Evolutionary conservation across 176 grass and related monocot genomes (phyloP), one percentile per base, ranked within the genome.

Genomic region (Avena sativa): DNA sequence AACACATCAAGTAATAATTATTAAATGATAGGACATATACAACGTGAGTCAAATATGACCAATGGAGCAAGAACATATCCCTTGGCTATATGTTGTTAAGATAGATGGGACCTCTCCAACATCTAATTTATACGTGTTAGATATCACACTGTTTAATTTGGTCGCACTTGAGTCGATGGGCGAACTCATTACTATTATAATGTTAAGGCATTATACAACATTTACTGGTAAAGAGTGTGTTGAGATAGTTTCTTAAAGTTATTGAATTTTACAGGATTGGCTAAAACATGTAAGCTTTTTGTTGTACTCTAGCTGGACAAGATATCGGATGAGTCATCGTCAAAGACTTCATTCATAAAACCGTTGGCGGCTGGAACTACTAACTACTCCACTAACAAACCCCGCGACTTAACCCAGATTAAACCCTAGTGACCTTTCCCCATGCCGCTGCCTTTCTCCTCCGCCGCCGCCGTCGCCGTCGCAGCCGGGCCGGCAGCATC

Each of bases 391-490:
- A 38, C 32, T 9, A 49, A 25, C 72, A 74, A 74, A 51, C 47
- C 72, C 47, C 71, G 21, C 72, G 48, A 50, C 0, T 17, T 75
- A 51, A 51, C 13, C 72, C 23, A 7, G 47, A 89, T 82, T 90
- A 90, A 88, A 90, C 91, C 91, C 71, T 90, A 88, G 81, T 21
- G 9, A 49, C 23, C 48, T 40, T 50, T 20, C 36, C 21, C 9
- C 74, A 87, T 89, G 83, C 44, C 80, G 34, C 60, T 86, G 51
- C 83, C 84, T 75, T 72, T 40, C 79, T 83, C 79, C 55, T 63
- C 63, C 51, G 4, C 76, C 56, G 20, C 85, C 23, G 40, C 79
- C 56, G 76, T 81, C 65, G 44, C 84, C 21, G 63, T 83, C 6
- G 57, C 74, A 10, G 57, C 74, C 49, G 49, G 49, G 8, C 25